Conservation (phyloP, 208 protist species). For the Wallacemonas sp. region DNA sequence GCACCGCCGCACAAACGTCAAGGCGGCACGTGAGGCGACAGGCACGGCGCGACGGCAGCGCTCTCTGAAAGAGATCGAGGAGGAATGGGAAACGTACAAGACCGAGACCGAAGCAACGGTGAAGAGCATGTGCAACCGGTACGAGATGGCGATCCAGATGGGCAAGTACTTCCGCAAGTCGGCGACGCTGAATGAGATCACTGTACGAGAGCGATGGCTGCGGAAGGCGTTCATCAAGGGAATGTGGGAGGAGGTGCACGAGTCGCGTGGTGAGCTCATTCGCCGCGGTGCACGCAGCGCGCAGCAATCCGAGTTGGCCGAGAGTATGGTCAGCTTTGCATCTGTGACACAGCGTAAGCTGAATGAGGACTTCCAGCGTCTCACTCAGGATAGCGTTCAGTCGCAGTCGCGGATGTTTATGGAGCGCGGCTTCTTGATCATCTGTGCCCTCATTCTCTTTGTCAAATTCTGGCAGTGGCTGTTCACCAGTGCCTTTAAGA, state of each 20-base stretch:
- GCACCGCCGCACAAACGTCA: slow-evolving; percentile 53
- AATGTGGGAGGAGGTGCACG: slow-evolving; percentile 90
- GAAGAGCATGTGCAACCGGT: slow-evolving; percentile 87
- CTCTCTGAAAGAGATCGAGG: slow-evolving; percentile 77
- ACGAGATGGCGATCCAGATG: slow-evolving; percentile 85
- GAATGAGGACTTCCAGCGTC: slow-evolving; percentile 86
- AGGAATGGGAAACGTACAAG: slow-evolving; percentile 64
- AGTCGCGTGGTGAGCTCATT: slow-evolving; percentile 85
- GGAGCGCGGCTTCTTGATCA: slow-evolving; percentile 57
- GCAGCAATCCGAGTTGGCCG: slow-evolving; percentile 87
- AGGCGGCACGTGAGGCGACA: slow-evolving; percentile 32
- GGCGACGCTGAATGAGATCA: slow-evolving; percentile 84
- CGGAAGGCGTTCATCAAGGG: slow-evolving; percentile 87
- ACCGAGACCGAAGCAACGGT: slow-evolving; percentile 72
- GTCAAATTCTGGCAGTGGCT: slow-evolving; percentile 86
- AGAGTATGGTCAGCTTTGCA: slow-evolving; percentile 89
- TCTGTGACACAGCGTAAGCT: slow-evolving; percentile 81
- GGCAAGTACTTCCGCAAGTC: slow-evolving; percentile 86
- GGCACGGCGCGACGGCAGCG: slow-evolving; percentile 30
- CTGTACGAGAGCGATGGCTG: slow-evolving; percentile 85
- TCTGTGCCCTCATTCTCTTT: slow-evolving; percentile 59
- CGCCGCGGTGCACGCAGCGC: slow-evolving; percentile 84
- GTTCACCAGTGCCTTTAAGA: slow-evolving; percentile 62
- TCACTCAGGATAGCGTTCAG: slow-evolving; percentile 83
- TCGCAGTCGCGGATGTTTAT: slow-evolving; percentile 76